These are phyloP conservation scores for Daldinia sp. DNA, from an alignment of 2,329 filamentous ascomycete genomes.

Conservation along the genomic window DNA sequence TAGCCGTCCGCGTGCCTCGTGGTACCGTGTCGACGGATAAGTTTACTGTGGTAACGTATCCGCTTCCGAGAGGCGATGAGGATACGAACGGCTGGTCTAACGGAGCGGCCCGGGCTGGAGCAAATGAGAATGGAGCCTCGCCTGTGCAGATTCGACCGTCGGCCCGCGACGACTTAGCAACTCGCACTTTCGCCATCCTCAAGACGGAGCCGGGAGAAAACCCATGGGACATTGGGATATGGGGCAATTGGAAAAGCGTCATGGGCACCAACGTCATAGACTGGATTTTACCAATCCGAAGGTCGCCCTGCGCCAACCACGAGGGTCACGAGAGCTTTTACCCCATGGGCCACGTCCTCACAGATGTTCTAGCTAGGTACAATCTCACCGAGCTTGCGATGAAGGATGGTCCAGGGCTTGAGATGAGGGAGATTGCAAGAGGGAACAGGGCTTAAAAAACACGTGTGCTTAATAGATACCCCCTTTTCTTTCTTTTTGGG, in stretches of 20 bases:
- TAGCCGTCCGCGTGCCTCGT: slow-evolving; percentile 78
- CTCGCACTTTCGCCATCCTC: slow-evolving; percentile 82
- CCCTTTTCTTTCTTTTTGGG: slow-evolving; percentile 39
- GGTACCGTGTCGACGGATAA: slow-evolving; percentile 57
- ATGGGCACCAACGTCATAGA: slow-evolving; percentile 80
- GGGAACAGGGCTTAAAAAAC: slow-evolving; percentile 27
- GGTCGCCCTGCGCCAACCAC: slow-evolving; percentile 80
- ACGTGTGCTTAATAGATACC: slow-evolving; percentile 39
- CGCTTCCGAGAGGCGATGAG: slow-evolving; percentile 56
- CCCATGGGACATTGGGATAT: slow-evolving; percentile 81
- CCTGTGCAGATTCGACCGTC: slow-evolving; percentile 35
- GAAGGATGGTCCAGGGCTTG: slow-evolving; percentile 45
- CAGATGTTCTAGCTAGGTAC: slow-evolving; percentile 63
- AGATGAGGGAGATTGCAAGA: slow-evolving; percentile 49
- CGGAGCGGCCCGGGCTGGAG: slow-evolving; percentile 13
- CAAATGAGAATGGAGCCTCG: slow-evolving; percentile 19
- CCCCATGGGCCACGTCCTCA: slow-evolving; percentile 71
- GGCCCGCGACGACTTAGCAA: slow-evolving; percentile 61
- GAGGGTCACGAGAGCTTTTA: slow-evolving; percentile 75
- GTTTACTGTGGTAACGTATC: slow-evolving; percentile 70
- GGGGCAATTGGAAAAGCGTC: slow-evolving; percentile 79
- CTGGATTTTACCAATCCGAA: slow-evolving; percentile 83
- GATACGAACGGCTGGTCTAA: slow-evolving; percentile 35
- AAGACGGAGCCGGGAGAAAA: slow-evolving; percentile 80
- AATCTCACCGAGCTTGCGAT: slow-evolving; percentile 48